phyloP scores from a whole-genome alignment of 1,284 basidiomycete genomes.

The Irpex sp. region DNA sequence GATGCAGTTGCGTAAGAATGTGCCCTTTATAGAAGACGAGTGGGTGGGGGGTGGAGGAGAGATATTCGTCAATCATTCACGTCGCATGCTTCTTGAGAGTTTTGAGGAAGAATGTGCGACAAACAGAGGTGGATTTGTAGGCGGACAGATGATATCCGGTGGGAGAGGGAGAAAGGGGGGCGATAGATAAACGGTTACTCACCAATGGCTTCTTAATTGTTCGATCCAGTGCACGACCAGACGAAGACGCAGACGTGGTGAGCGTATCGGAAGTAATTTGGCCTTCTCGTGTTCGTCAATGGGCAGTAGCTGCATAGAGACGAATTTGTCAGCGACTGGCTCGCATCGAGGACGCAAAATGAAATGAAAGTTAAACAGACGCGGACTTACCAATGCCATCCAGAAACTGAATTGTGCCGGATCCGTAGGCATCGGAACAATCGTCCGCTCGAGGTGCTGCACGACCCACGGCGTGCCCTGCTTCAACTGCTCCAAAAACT shows the following conservation, averaged over 20 bases:
- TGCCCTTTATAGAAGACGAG: constrained; percentile 18
- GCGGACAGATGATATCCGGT: background rate
- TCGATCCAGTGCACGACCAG: constrained; percentile 94
- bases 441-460: constrained; percentile 74
- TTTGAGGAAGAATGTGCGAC: background rate
- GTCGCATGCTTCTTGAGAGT: background rate
- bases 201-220: constrained; percentile 66
- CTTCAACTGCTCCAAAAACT: constrained; percentile 76
- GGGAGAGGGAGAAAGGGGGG: constrained; percentile 2
- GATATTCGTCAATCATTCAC: background rate
- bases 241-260: constrained; percentile 69
- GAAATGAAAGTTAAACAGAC: constrained; percentile 3
- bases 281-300: constrained; percentile 94
- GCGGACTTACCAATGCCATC: constrained; percentile 66
- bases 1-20: constrained; percentile 27
- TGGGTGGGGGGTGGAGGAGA: background rate
- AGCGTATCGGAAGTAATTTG: constrained; percentile 86
- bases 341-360: background rate
- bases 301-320: constrained; percentile 63
- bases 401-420: constrained; percentile 78
- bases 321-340: background rate
- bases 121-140: background rate
- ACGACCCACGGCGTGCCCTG: constrained; percentile 88
- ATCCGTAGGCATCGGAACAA: constrained; percentile 65
- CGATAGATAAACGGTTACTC: constrained; percentile 20